Base-by-base conservation (phyloP, 192 early-diverging fungal species). In the Piromyces sp. region DNA sequence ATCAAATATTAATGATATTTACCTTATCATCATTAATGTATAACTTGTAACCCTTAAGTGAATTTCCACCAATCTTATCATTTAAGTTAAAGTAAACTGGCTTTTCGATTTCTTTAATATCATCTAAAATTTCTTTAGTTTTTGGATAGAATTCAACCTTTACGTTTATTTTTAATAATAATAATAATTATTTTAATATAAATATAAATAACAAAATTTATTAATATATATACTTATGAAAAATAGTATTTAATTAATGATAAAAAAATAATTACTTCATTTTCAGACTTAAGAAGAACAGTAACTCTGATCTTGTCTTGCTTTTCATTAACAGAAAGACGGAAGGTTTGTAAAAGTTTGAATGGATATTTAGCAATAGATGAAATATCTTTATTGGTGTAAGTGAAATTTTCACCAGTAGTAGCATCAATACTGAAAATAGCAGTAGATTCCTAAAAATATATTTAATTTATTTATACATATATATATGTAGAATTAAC, bases 301-400 rank as follows among this genome's bases (percentile, higher is more conserved):
- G 92, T 36, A 36, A 91, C 81, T 29, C 90, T 89, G 6, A 88
- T 91, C 37, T 88, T 86, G 80, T 92, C 91, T 31, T 88, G 87
- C 14, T 87, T 87, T 78, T 92, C 92, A 83, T 92, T 90, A 12
- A 91, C 33, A 0, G 94, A 94, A 14, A 94, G 85, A 92, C 58
- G 0, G 94, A 94, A 16, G 93, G 85, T 82, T 86, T 87, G 85
- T 93, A 87, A 17, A 89, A 87, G 79, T 88, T 87, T 51, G 83
- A 81, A 42, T 84, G 82, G 86, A 86, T 89, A 91, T 30, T 83
- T 85, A 28, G 81, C 30, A 30, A 80, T 31, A 85, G 5, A 83
- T 30, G 17, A 9, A 31, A 83, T 83, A 30, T 29, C 37, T 19
- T 80, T 83, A 2, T 80, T 81, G 15, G 84, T 83, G 38, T 85